phyloP scores from a whole-genome alignment of 78 protist genomes.

The Protostelium mycophagum region DNA sequence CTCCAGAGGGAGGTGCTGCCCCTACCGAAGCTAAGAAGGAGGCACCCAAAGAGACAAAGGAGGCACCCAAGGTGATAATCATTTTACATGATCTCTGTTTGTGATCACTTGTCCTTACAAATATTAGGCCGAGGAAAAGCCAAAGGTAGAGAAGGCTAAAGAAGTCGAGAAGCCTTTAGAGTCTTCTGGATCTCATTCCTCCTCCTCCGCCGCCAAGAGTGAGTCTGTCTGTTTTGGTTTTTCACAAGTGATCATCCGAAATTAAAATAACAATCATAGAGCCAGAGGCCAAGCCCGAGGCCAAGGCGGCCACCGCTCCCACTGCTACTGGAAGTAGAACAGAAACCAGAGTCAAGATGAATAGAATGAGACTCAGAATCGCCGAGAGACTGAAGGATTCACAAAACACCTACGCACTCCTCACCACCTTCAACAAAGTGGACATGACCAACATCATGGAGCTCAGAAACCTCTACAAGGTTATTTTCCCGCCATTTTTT shows the following conservation, averaged over 20 bases:
- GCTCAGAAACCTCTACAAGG: slow-evolving; percentile 85
- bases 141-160: slow-evolving; percentile 16
- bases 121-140: too few relatives aligned
- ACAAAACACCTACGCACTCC: slow-evolving; percentile 93
- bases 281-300: slow-evolving; percentile 16
- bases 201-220: background rate
- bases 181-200: background rate
- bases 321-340: slow-evolving; percentile 13
- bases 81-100: background rate
- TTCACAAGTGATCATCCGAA: background rate
- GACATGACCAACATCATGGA: slow-evolving; percentile 88
- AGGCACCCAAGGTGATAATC: too few relatives aligned
- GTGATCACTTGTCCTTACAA: slow-evolving; percentile 10
- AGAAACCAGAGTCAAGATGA: slow-evolving; percentile 74
- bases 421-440: slow-evolving; percentile 97
- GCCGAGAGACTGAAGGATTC: slow-evolving; percentile 94
- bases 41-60: slow-evolving; percentile 10
- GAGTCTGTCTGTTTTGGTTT: background rate
- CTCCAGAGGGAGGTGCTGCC: slow-evolving; percentile 39
- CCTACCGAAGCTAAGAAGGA: background rate
- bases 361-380: slow-evolving; percentile 86
- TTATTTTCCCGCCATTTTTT: background rate
- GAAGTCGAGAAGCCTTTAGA: background rate
- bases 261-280: too few relatives aligned
- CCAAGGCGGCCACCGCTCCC: slow-evolving; percentile 3